Evolutionary conservation across 805 yeast species (phyloP), one percentile per base, ranked within the genome.

Genomic region (Spathaspora arborariae): DNA sequence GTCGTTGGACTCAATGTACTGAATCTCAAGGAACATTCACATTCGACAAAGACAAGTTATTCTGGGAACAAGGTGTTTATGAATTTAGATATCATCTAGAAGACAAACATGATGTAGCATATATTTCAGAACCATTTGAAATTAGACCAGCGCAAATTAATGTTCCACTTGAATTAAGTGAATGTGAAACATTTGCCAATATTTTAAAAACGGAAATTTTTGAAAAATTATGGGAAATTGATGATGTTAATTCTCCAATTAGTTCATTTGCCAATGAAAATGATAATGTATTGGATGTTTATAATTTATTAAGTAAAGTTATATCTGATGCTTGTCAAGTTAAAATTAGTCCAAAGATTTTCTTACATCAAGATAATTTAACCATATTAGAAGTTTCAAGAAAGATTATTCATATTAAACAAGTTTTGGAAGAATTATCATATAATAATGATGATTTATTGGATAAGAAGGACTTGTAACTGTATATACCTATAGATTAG

Each of bases 1-100:
- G 85, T 9, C 80, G 84, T 51, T 86, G 92, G 92, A 61, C 75
- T 10, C 45, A 43, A 11, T 65, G 70, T 15, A 58, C 58, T 2
- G 53, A 48, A 1, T 46, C 63, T 8, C 51, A 57, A 3, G 91
- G 92, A 1, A 53, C 59, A 10, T 70, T 78, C 6, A 65, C 55
- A 9, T 87, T 87, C 55, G 58, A 66, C 9, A 70, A 72, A 6
- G 70, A 72, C 4, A 65, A 75, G 42, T 64, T 84, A 38, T 74
- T 73, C 55, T 84, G 83, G 79, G 84, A 82, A 54, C 80, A 76
- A 36, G 95, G 95, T 0, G 70, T 79, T 27, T 87, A 81, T 63
- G 92, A 87, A 63, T 74, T 87, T 52, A 74, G 95, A 59, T 84
- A 84, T 56, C 94, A 87, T 58, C 70, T 77, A 44, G 76, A 74